A percentile compares a stretch with the other conserved stretches of the same genome.
Conservation (phyloP, 305 asterid species). For the Fraxinus baroniana region DNA sequence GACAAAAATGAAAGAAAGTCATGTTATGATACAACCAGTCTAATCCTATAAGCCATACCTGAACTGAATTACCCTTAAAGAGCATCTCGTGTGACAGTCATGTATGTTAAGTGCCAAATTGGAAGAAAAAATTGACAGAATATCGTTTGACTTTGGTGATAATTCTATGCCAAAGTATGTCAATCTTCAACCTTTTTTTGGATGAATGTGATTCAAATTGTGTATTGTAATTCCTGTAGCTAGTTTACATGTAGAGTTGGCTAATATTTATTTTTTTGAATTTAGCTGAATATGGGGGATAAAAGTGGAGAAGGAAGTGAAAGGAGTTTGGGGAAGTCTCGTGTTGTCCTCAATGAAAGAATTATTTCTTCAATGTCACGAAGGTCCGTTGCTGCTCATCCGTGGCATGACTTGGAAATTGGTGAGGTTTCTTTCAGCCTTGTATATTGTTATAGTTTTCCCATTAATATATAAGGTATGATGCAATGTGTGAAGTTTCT, state of each 20-base stretch:
- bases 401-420: constrained; percentile 96
- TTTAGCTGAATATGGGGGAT: constrained; percentile 44
- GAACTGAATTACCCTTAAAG: background rate
- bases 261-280: background rate
- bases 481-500: background rate
- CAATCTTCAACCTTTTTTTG: background rate
- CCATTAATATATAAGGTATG: background rate
- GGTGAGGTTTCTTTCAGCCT: constrained; percentile 31
- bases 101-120: background rate
- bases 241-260: background rate
- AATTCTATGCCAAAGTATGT: background rate
- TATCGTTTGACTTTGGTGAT: background rate
- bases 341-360: constrained; percentile 62
- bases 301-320: constrained; percentile 28
- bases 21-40: background rate
- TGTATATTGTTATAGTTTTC: background rate
- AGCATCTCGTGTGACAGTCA: background rate
- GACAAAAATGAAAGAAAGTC: background rate
- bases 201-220: background rate
- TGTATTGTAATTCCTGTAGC: background rate
- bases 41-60: background rate
- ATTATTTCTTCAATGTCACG: constrained; percentile 76
- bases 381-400: constrained; percentile 80
- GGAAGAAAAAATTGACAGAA: background rate
- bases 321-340: constrained; percentile 32